Evolutionary conservation across 148 eudicot species (phyloP).

Genomic region (Chenopodium quinoa): DNA sequence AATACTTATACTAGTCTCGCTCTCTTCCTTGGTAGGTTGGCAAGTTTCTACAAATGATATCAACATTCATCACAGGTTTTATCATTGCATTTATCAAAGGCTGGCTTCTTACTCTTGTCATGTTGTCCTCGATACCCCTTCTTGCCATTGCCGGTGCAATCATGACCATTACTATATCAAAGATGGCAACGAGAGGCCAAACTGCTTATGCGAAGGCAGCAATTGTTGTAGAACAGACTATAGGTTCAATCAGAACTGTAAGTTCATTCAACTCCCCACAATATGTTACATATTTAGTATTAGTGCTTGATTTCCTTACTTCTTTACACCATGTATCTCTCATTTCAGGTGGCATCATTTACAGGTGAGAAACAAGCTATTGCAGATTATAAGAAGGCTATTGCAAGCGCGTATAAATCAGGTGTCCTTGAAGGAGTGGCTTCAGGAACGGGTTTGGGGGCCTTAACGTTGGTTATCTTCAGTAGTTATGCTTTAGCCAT

Average conservation of each 20-base stretch:
- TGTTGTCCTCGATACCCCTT: conserved; percentile 59
- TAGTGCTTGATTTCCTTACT: neutral
- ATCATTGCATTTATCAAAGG: conserved; percentile 67
- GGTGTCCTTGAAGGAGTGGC: conserved; percentile 49
- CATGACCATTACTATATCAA: conserved; percentile 46
- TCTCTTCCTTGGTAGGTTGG: conserved; percentile 54
- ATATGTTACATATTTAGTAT: neutral
- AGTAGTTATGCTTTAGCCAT: conserved; percentile 51
- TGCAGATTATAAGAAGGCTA: conserved; percentile 39
- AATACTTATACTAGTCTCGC: neutral
- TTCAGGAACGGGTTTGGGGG: conserved; percentile 53
- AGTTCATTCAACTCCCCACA: conserved; percentile 10
- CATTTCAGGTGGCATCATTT: conserved; percentile 65
- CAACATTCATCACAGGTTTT: conserved; percentile 76
- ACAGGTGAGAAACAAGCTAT: conserved; percentile 60
- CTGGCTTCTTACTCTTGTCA: conserved; percentile 81
- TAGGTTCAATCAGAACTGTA: conserved; percentile 85
- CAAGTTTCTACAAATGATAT: conserved; percentile 54
- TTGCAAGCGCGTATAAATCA: conserved; percentile 44
- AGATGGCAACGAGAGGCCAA: conserved; percentile 63
- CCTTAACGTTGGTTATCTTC: conserved; percentile 35
- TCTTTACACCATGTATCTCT: neutral
- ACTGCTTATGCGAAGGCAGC: conserved; percentile 71
- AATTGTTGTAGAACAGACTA: conserved; percentile 66
- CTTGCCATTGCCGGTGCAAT: conserved; percentile 53